Evolutionary conservation across 345 rosid genomes (phyloP).

Genomic region (Arabis alpina): DNA sequence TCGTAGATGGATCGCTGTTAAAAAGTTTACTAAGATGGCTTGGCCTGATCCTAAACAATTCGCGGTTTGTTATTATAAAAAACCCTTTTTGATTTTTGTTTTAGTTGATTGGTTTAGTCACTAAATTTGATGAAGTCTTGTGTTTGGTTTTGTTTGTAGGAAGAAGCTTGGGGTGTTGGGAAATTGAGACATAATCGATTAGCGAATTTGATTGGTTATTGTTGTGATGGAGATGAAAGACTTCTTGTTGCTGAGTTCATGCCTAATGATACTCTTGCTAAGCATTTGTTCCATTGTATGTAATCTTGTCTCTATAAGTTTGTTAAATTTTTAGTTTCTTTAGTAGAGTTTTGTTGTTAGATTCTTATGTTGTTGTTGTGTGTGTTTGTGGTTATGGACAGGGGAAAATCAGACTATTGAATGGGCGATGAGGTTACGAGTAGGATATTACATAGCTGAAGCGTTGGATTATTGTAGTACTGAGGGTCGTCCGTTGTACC

Average conservation of each 20-base stretch:
- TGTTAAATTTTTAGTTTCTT: slow-evolving; percentile 5
- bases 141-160: slow-evolving; percentile 47
- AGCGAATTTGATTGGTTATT: slow-evolving; percentile 95
- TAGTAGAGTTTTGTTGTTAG: not conserved
- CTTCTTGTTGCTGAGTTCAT: slow-evolving; percentile 96
- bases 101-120: not conserved
- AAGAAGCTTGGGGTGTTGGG: slow-evolving; percentile 93
- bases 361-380: not conserved
- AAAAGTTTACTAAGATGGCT: slow-evolving; percentile 78
- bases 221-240: slow-evolving; percentile 97
- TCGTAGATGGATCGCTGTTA: slow-evolving; percentile 80
- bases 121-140: not conserved
- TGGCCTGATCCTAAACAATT: slow-evolving; percentile 89
- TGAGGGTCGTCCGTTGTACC: slow-evolving; percentile 84
- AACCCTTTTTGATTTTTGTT: not conserved
- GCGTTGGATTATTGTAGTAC: slow-evolving; percentile 88
- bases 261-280: slow-evolving; percentile 97
- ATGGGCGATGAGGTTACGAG: slow-evolving; percentile 97
- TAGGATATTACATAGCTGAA: slow-evolving; percentile 85
- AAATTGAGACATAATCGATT: slow-evolving; percentile 79
- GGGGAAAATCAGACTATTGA: slow-evolving; percentile 96
- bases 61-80: slow-evolving; percentile 43
- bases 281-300: slow-evolving; percentile 93
- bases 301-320: slow-evolving; percentile 10
- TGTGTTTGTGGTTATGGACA: slow-evolving; percentile 43